These are phyloP conservation scores for Obelidium mucronatum DNA, from an alignment of 192 early-diverging fungal genomes.

Conservation along the genomic window DNA sequence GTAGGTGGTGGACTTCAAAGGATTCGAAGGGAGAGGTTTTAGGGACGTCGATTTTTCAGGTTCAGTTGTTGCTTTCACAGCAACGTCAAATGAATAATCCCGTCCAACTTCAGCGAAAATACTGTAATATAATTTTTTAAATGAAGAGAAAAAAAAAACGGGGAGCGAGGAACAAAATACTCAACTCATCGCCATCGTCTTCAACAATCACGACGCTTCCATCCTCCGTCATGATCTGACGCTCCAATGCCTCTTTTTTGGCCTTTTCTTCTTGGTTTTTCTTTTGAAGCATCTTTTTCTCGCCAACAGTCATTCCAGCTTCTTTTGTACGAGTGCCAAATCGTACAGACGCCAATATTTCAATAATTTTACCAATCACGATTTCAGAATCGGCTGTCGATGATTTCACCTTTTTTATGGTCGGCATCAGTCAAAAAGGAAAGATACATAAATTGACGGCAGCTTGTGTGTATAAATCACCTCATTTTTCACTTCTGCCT, in stretches of 20 bases:
- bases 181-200: constrained; percentile 67
- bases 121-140: constrained; percentile 28
- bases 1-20: constrained; percentile 6
- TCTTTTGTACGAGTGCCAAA: constrained; percentile 44
- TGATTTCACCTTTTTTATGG: constrained; percentile 39
- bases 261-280: constrained; percentile 43
- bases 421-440: no score
- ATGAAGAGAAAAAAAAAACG: not conserved
- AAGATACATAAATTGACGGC: not conserved
- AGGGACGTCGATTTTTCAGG: constrained; percentile 5
- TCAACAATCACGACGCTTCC: constrained; percentile 40
- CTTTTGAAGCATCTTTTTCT: constrained; percentile 53
- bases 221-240: constrained; percentile 20
- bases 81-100: constrained; percentile 75
- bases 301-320: constrained; percentile 29
- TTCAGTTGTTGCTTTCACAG: constrained; percentile 24
- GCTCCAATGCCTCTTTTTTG: constrained; percentile 27
- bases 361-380: constrained; percentile 75
- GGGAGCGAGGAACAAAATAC: not conserved
- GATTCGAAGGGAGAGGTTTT: not conserved
- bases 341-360: constrained; percentile 62
- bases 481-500: constrained; percentile 66
- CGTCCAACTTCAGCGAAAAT: constrained; percentile 89
- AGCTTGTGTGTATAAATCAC: not conserved
- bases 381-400: constrained; percentile 58